phyloP scores from a whole-genome alignment of 108 stramenopile species.

The Schizochytrium sp. region DNA sequence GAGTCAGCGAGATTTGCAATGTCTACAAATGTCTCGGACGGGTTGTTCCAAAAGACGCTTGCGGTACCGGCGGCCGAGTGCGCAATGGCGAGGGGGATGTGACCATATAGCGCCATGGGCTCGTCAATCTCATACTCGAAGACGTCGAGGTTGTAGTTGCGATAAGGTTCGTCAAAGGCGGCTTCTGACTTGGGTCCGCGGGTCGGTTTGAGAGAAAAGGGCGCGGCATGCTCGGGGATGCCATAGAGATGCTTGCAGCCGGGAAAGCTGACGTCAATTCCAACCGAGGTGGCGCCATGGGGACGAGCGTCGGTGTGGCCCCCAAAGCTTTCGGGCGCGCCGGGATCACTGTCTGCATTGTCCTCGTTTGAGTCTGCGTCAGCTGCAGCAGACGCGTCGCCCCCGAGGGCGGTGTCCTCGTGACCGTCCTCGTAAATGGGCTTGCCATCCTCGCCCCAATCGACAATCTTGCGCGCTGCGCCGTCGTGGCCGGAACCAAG shows the following conservation, averaged over 20 bases:
- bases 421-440: slow-evolving; percentile 28
- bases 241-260: slow-evolving; percentile 73
- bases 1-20: slow-evolving; percentile 33
- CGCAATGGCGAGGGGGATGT: slow-evolving; percentile 72
- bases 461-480: not conserved
- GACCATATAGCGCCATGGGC: slow-evolving; percentile 94
- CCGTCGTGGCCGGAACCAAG: not conserved
- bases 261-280: slow-evolving; percentile 82
- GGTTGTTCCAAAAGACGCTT: slow-evolving; percentile 95
- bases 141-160: slow-evolving; percentile 96
- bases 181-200: slow-evolving; percentile 31
- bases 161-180: slow-evolving; percentile 83
- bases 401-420: slow-evolving; percentile 35
- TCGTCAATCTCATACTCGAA: slow-evolving; percentile 98
- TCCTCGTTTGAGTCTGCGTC: no score
- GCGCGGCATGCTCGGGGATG: slow-evolving; percentile 91
- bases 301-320: slow-evolving; percentile 79
- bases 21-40: slow-evolving; percentile 96
- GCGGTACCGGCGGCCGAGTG: slow-evolving; percentile 44
- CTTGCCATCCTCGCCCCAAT: slow-evolving; percentile 40
- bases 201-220: slow-evolving; percentile 73
- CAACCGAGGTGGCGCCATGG: slow-evolving; percentile 85
- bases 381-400: not conserved
- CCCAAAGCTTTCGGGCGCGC: slow-evolving; percentile 62
- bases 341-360: not conserved